phyloP scores from a whole-genome alignment of 305 asterid genomes.

The Rubia tinctorum region DNA sequence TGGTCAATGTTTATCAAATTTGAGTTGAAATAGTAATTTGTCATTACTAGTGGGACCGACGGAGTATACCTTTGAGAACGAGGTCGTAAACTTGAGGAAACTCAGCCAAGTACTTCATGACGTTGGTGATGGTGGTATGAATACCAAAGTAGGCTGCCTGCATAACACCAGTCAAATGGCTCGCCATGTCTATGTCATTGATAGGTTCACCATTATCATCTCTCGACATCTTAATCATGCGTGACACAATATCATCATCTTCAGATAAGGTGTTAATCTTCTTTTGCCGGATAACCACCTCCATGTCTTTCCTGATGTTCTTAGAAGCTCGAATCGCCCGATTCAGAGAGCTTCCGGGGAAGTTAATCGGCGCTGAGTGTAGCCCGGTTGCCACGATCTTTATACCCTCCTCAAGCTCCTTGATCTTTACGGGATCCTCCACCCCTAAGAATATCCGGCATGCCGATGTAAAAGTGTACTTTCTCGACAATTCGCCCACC shows the following conservation, averaged over 20 bases:
- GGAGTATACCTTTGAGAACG: background rate
- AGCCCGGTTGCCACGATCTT: background rate
- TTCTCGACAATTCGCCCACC: background rate
- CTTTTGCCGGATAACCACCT: background rate
- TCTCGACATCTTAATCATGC: background rate
- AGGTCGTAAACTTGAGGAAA: constrained; percentile 2
- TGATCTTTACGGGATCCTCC: background rate
- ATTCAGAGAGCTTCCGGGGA: constrained; percentile 1
- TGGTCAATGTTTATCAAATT: too few relatives aligned
- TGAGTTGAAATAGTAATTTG: too few relatives aligned
- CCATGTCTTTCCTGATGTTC: background rate
- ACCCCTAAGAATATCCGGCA: background rate
- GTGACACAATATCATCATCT: background rate
- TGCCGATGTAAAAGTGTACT: constrained; percentile 3
- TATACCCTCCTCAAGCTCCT: background rate
- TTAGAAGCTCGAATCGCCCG: background rate
- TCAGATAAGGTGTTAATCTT: background rate
- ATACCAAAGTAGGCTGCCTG: background rate
- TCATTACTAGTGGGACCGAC: too few relatives aligned
- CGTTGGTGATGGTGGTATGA: background rate
- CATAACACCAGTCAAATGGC: background rate
- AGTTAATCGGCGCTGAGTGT: background rate
- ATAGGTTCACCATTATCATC: background rate
- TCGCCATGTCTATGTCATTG: background rate
- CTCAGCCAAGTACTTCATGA: background rate